Percentiles rank a stretch among this genome's conserved stretches.
Conservation (phyloP, 306 rosid species). For the Glycyrrhiza uralensis region DNA sequence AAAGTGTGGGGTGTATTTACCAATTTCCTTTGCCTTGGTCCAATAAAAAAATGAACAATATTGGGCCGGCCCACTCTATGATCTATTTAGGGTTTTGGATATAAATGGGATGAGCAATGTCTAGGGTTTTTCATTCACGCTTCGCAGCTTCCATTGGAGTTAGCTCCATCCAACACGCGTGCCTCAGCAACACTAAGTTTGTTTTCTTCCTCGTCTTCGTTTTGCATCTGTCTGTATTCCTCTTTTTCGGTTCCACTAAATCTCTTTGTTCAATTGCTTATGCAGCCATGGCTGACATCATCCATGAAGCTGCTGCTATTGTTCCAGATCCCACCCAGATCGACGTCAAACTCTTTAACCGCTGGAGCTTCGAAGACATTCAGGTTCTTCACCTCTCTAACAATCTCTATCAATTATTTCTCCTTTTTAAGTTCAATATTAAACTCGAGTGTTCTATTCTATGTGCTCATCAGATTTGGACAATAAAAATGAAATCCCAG, state of each 20-base stretch:
- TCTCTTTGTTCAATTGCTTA: not conserved
- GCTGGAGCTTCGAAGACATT: slow-evolving; percentile 71
- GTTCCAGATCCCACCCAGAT: slow-evolving; percentile 33
- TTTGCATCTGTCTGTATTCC: not conserved
- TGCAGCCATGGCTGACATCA: slow-evolving; percentile 35
- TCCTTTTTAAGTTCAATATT: no score
- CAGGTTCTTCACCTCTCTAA: slow-evolving; percentile 23
- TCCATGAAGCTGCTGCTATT: not conserved
- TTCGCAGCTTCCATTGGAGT: no score
- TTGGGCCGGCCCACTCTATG: not conserved
- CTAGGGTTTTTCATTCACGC: no score
- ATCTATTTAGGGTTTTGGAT: not conserved
- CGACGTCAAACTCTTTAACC: slow-evolving; percentile 68
- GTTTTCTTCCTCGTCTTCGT: not conserved
- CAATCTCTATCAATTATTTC: not conserved
- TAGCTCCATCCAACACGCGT: no score
- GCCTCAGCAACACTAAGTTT: not conserved
- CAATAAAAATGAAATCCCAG: not conserved
- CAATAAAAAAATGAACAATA: no score
- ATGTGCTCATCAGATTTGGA: not conserved
- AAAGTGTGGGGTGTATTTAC: no score
- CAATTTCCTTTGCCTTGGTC: no score
- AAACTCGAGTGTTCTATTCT: not conserved
- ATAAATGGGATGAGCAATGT: no score
- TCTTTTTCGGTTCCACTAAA: not conserved